phyloP scores from a whole-genome alignment of 2,329 filamentous ascomycete genomes.

The Monosporascus sp. region DNA sequence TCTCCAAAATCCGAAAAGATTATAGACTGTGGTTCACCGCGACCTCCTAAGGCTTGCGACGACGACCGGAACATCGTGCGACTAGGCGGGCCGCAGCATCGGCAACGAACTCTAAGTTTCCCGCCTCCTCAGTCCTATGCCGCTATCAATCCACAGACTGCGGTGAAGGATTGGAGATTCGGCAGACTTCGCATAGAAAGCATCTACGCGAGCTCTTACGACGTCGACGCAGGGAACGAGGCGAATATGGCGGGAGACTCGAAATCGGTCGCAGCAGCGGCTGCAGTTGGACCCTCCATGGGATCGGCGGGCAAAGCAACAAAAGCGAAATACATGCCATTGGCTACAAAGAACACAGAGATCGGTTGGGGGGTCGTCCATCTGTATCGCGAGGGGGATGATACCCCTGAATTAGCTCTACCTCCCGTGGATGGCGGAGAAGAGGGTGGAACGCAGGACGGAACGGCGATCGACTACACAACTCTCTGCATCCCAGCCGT shows the following conservation, averaged over 20 bases:
- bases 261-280: conserved; percentile 43
- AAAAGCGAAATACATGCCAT: conserved; percentile 72
- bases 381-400: conserved; percentile 80
- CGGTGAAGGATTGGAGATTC: conserved; percentile 72
- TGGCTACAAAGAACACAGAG: conserved; percentile 68
- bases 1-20: conserved; percentile 22
- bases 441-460: conserved; percentile 21
- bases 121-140: conserved; percentile 38
- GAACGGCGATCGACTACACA: conserved; percentile 60
- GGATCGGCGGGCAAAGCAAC: conserved; percentile 67
- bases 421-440: conserved; percentile 21
- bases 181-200: conserved; percentile 74
- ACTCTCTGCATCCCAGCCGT: conserved; percentile 92
- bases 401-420: conserved; percentile 54
- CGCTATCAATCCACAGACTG: conserved; percentile 43
- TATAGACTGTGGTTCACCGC: conserved; percentile 46
- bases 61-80: conserved; percentile 32
- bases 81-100: conserved; percentile 35
- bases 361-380: conserved; percentile 91
- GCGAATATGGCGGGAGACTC: conserved; percentile 30
- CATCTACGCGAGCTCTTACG: conserved; percentile 60
- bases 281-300: conserved; percentile 49
- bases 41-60: conserved; percentile 26
- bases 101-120: conserved; percentile 33
- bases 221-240: conserved; percentile 12